Conservation (phyloP, 306 rosid genomes). For the Sechiopsis laciniata region DNA sequence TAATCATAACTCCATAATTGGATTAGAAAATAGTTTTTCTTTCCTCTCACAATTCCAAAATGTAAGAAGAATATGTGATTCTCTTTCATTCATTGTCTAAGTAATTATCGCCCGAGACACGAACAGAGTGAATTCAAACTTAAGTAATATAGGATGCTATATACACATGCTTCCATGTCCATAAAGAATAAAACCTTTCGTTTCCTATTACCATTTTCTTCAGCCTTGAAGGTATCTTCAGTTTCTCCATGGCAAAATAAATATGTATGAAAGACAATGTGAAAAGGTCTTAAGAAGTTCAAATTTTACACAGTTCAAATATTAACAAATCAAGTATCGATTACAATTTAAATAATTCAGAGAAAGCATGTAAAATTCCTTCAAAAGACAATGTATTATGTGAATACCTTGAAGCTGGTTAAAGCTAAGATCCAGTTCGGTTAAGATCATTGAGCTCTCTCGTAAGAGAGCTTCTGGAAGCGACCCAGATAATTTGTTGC, state of each 20-base stretch:
- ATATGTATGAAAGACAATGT: background rate
- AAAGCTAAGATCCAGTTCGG: slow-evolving; percentile 71
- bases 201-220: background rate
- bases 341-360: background rate
- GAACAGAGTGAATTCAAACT: background rate
- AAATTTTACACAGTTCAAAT: background rate
- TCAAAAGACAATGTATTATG: background rate
- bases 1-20: background rate
- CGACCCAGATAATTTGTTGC: slow-evolving; percentile 55
- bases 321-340: background rate
- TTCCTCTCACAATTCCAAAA: background rate
- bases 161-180: background rate
- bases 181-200: background rate
- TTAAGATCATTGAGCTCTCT: slow-evolving; percentile 67
- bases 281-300: background rate
- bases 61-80: background rate
- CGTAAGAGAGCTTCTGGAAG: slow-evolving; percentile 57
- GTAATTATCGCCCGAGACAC: background rate
- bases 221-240: slow-evolving; percentile 5
- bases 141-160: background rate
- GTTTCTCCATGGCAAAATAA: background rate
- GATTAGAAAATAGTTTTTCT: background rate
- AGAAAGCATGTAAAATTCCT: background rate
- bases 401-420: slow-evolving; percentile 61
- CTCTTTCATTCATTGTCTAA: background rate